Evolutionary conservation across 1,284 basidiomycete genomes (phyloP).

Genomic region (Gymnopus androsaceus): DNA sequence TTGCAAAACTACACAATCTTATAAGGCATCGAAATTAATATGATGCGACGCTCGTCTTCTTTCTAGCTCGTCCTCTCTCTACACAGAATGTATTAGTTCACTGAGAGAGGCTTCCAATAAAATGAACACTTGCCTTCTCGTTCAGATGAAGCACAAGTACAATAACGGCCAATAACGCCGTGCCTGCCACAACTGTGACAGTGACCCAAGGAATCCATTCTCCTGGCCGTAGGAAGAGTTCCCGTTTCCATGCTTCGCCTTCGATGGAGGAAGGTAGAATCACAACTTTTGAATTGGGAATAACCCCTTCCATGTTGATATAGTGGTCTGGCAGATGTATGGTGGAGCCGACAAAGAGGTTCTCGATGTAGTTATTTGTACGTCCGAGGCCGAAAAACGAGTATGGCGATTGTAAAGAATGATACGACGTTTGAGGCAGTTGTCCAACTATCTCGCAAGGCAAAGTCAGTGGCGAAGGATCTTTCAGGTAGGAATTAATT

Average conservation of each 20-base stretch:
- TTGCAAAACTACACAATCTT: not conserved
- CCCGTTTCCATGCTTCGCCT: conserved; percentile 76
- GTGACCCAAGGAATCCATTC: conserved; percentile 99
- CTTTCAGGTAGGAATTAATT: conserved; percentile 9
- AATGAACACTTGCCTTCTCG: conserved; percentile 71
- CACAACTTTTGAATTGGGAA: conserved; percentile 97
- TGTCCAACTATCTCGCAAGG: conserved; percentile 69
- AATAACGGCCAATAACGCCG: conserved; percentile 75
- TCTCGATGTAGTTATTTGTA: conserved; percentile 99
- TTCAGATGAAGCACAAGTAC: conserved; percentile 88
- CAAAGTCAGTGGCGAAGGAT: conserved; percentile 1
- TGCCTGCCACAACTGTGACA: conserved; percentile 78
- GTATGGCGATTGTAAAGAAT: conserved; percentile 88
- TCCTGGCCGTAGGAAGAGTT: conserved; percentile 91
- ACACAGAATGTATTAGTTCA: conserved; percentile 13
- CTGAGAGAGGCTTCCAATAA: conserved; percentile 5
- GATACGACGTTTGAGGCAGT: conserved; percentile 89
- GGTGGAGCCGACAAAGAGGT: conserved; percentile 89
- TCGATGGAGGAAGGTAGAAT: conserved; percentile 76
- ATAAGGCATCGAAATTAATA: conserved; percentile 96
- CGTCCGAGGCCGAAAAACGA: conserved; percentile 96
- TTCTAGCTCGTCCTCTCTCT: conserved; percentile 93
- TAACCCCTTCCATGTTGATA: conserved; percentile 93
- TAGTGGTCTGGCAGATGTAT: conserved; percentile 70
- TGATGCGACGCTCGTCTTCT: conserved; percentile 85